Conservation (phyloP, 352 stramenopile genomes). For the Halophytophthora polymorphica region DNA sequence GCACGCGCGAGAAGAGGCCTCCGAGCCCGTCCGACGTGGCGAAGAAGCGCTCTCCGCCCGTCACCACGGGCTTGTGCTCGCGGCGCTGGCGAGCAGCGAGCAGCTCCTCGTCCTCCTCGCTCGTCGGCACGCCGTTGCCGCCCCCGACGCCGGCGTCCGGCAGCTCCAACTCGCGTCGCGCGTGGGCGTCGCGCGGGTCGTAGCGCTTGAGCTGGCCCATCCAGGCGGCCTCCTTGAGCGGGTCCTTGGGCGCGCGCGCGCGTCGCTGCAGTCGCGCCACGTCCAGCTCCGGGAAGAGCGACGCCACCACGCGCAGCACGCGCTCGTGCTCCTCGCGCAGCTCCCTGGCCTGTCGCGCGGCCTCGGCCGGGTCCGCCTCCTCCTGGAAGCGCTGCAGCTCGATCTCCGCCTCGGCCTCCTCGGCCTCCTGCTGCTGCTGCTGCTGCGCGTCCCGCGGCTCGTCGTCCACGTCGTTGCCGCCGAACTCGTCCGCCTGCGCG, state of each 20-base stretch:
- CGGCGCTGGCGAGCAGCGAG: conserved; percentile 5
- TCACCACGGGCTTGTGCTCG: conserved; percentile 47
- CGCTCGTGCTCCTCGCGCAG: conserved; percentile 49
- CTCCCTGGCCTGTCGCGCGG: conserved; percentile 34
- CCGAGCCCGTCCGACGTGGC: conserved; percentile 49
- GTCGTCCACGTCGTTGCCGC: conserved; percentile 39
- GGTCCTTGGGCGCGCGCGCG: conserved; percentile 44
- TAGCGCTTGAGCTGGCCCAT: conserved; percentile 76
- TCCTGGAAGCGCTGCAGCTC: conserved; percentile 51
- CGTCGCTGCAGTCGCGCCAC: conserved; percentile 57
- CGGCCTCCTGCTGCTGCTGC: conserved; percentile 12
- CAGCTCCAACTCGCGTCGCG: conserved; percentile 53
- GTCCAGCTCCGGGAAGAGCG: conserved; percentile 67
- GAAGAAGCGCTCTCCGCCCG: conserved; percentile 74
- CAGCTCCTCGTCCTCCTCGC: conserved; percentile 19
- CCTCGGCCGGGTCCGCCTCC: conserved; percentile 34
- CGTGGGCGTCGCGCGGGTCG: conserved; percentile 44
- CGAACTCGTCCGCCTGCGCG: conserved; percentile 57
- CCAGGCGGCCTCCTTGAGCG: conserved; percentile 73
- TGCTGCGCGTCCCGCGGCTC: too few species aligned
- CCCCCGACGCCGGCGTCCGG: conserved; percentile 24
- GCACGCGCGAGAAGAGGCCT: conserved; percentile 72
- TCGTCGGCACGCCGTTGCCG: conserved; percentile 11
- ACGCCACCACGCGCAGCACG: conserved; percentile 49
- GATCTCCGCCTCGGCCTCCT: conserved; percentile 18